phyloP scores from a whole-genome alignment of 352 stramenopile species.

The Phytopythium vexans region DNA sequence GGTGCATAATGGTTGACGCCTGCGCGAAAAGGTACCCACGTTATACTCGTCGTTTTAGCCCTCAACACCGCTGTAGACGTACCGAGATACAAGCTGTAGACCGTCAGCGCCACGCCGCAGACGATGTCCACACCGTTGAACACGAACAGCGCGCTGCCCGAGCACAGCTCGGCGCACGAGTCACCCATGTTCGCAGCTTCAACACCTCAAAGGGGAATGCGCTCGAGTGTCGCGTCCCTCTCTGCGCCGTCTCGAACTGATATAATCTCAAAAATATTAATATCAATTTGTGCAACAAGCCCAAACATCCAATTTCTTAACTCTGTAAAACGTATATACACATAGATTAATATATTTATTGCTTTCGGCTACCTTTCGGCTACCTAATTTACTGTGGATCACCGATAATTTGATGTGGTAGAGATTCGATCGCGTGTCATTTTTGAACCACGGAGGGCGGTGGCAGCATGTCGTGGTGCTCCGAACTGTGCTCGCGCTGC shows the following conservation, averaged over 20 bases:
- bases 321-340: no score
- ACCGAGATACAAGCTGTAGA: slow-evolving; percentile 67
- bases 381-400: no score
- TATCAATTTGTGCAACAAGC: no score
- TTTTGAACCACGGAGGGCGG: neutral
- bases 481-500: slow-evolving; percentile 44
- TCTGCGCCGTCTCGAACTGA: no score
- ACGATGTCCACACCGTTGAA: slow-evolving; percentile 71
- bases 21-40: slow-evolving; percentile 6
- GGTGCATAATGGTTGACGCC: slow-evolving; percentile 62
- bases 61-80: neutral
- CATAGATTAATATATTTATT: no score
- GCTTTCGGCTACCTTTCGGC: no score
- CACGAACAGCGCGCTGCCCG: slow-evolving; percentile 60
- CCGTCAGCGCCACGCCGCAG: slow-evolving; percentile 46
- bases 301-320: no score
- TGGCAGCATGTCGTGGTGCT: slow-evolving; percentile 12
- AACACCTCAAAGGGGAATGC: neutral
- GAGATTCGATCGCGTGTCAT: no score
- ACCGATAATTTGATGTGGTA: neutral
- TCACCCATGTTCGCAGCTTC: slow-evolving; percentile 17
- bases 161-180: slow-evolving; percentile 43
- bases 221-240: neutral
- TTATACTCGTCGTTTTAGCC: neutral
- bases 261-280: no score